Base-by-base conservation (phyloP, 805 yeast genomes). In the Metschnikowia amazonensis region DNA sequence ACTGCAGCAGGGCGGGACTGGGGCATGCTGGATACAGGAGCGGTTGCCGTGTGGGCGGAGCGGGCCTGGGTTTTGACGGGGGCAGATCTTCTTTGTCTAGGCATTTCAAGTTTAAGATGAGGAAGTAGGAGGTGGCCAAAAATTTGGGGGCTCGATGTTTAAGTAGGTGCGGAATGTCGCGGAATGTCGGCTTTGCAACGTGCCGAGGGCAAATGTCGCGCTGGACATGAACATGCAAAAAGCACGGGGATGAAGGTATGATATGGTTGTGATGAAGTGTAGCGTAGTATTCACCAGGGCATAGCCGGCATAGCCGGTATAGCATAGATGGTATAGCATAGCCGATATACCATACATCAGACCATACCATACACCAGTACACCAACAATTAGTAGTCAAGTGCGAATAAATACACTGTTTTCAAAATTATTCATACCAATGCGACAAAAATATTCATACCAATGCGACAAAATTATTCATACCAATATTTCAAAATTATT, bases 11-110 rank as follows among this genome's bases (percentile, higher is more conserved):
- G 74, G 44, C 60, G 57, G 43, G 45, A 53, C 41, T 52, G 50
- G 28, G 52, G 47, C 29, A 48, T 44, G 35, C 53, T 46, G 25
- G 58, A 49, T 16, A 60, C 57, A 44, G 79, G 76, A 34, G 82
- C 79, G 49, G 95, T 86, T 59, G 89, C 82, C 35, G 96, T 82
- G 53, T 84, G 82, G 28, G 90, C 89, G 23, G 82, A 75, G 72
- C 95, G 82, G 35, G 79, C 61, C 63, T 79, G 87, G 18, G 68
- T 58, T 59, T 71, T 66, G 47, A 74, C 75, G 51, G 76, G 75
- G 37, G 77, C 70, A 45, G 77, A 67, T 62, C 78, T 72, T 63
- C 78, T 76, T 63, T 77, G 81, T 61, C 79, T 78, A 53, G 82
- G 62, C 76, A 71, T 71, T 38, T 8, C 14, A 11, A 16, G n/a